Evolutionary conservation across 2,329 filamentous ascomycete genomes (phyloP), one percentile per base, ranked within the genome.

Genomic region (Trichoderma polysporum): DNA sequence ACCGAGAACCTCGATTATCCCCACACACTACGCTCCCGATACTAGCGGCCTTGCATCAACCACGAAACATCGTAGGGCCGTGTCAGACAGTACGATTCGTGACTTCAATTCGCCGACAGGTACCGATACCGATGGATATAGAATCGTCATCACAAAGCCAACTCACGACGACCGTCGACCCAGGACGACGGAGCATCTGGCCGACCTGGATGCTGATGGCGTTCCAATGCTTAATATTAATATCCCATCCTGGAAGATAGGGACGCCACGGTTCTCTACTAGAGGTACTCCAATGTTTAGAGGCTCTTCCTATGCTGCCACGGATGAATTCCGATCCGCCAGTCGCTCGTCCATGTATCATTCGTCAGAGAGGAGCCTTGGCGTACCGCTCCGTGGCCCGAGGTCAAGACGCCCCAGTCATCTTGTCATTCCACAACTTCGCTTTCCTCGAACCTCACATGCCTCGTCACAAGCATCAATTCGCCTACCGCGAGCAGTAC

Each of bases 171-270:
- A 86, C 52, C 86, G 77, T 47, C 84, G 87, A 61, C 86, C 89
- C 29, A 90, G 85, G 74, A 90, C 88, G 5, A 84, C 87, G 69
- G 88, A 90, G 74, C 86, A 87, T 71, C 68, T 84, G 50, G 88
- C 90, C 74, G 86, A 87, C 71, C 68, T 85, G 50, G 79, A 83
- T 71, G 70, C 75, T 13, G 72, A 77, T 19, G 74, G 76, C 47
- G 78, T 82, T 45, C 88, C 87, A 13, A 79, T 88, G 39, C 82
- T 96, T 59, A 87, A 93, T 71, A 85, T 94, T 50, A 84, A 88
- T 25, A 97, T 97, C 59, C 93, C 94, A 39, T 90, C 91, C 66
- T 96, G 94, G 83, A 89, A 90, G 70, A 82, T 97, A 66, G 94
- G 93, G 13, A 91, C 90, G 1, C 92, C 93, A 19, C 87, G 88